Evolutionary conservation across 2,329 filamentous ascomycete species (phyloP), one percentile per base, ranked within the genome.

Genomic region (Paraphoma chrysanthemicola): DNA sequence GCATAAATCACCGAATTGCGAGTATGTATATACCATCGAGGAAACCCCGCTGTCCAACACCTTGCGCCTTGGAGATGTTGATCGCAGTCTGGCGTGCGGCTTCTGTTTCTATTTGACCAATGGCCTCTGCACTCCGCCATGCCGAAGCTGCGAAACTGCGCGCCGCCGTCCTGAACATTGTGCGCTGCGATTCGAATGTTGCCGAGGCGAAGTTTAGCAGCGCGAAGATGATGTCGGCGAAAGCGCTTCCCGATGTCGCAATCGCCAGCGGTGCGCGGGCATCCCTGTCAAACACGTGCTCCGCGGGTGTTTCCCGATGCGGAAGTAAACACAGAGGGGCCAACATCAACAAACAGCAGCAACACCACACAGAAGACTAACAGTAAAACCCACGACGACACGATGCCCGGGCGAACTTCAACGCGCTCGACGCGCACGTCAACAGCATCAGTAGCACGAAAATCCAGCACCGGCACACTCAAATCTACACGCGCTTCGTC

Each of bases 21-120:
- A 5, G 28, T 10, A 30, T n/a, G n/a, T 44, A 42, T 10, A 8
- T 85, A 95, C 92, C 93, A 82, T 91, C 92, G 52, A 92, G 88
- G 66, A 97, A 84, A 45, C 81, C 81, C 67, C 92, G 89, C 74
- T 89, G 86, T 48, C 91, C 88, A 56, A 92, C 80, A 54, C 91
- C 90, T 77, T 97, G 93, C 30, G 91, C 91, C 72, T 87, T 87
- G 42, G 92, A 92, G 56, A 97, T 88, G 61, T 85, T 85, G 59
- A 94, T 81, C 29, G 88, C 88, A 71, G 91, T 87, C 44, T 85
- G 72, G 59, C 85, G 83, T 16, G 78, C 74, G 9, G 79, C 79
- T 62, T 85, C 81, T 53, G 79, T 79, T 62, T 85, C 81, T 53
- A 80, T 77, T 53, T 82, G 77, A 8, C 78, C 75, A 29, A 77